Evolutionary conservation across 208 protist species (phyloP), one percentile per base, ranked within the genome.

Genomic region (Leishmania gerbilli): DNA sequence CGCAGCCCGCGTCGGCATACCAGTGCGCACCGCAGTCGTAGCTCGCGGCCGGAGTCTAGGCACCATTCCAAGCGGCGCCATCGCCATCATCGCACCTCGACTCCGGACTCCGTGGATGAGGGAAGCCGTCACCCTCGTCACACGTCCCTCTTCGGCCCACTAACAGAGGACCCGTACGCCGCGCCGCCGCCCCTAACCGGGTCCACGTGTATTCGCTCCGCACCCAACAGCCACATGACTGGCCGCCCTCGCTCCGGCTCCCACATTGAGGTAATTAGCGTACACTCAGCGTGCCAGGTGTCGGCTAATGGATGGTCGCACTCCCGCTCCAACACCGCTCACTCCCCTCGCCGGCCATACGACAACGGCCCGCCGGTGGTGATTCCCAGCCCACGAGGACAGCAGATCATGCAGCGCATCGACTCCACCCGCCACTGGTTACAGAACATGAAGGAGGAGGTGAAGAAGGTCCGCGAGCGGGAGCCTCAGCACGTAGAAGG

Each of bases 381-480:
- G 3, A 69, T 83, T 5, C 65, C 69, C 42, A 84, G 86, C 34
- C 74, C 86, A 27, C 47, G 71, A 64, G 77, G 82, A 49, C 69
- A 80, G 65, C 53, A 81, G 42, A 77, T 86, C 9, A 62, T 86
- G 74, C 55, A 86, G 49, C 85, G 87, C 77, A 93, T 93, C 72
- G 84, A 87, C 55, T 88, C 88, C 19, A 91, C 89, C 47, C 68
- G 79, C 27, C 69, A 87, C 72, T 95, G 91, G 91, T 81, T 95
- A 34, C 58, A 84, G 40, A 72, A 82, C 31, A 92, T 95, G 85
- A 88, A 90, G 45, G 71, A 86, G 55, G 80, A 91, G 76, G 79
- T 93, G 49, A 81, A 76, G 31, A 74, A 86, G 45, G 79, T 84
- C 79, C 56, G 76, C 19, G 83, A 77, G 81, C 74, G 60, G 27